Evolutionary conservation across 768 basidiomycete genomes (phyloP), one percentile per base, ranked within the genome.

Genomic region (Lentinula guzmanii): DNA sequence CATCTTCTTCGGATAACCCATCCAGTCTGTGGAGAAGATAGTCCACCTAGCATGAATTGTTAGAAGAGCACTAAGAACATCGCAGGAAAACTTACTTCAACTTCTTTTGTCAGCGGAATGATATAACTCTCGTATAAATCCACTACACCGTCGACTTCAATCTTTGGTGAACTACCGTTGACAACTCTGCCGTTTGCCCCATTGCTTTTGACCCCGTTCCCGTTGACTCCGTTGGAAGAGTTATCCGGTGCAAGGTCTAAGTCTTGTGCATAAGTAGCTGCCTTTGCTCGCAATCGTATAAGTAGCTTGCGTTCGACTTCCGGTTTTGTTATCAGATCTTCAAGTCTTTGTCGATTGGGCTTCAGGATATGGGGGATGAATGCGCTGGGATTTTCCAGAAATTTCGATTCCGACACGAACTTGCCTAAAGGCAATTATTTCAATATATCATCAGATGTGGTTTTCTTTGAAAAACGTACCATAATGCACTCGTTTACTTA

Each of bases 371-470:
- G 94, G 0, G 95, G 95, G 61, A 99, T 83, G 74, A 98, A 99
- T 9, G 87, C 86, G 39, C 87, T 78, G 18, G 97, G 96, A 63
- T 91, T 79, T 34, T 85, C 82, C n/a, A 81, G 71, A 78, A 99
- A 99, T 72, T 99, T 99, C 31, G 92, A 91, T 75, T 99, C 97
- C 4, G 95, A 94, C 5, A 99, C 97, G 71, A 99, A 99, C 81
- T 98, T 98, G 61, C 97, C 96, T 99, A 70, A 24, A 8, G 64
- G n/a, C 54, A 13, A 15, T 18, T 18, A 35, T 62, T 4, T 21
- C 58, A 24, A 15, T 45, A 4, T 21, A 15, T 33, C 15, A 45
- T 24, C 10, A 18, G 58, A 21, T 13, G 53, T 3, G 37, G 48
- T 43, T 5, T 5, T 24, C 34, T 24, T 21, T 6, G 33, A 13